Evolutionary conservation across 2,329 filamentous ascomycete species (phyloP).

Genomic region (Monilinia fructicola): DNA sequence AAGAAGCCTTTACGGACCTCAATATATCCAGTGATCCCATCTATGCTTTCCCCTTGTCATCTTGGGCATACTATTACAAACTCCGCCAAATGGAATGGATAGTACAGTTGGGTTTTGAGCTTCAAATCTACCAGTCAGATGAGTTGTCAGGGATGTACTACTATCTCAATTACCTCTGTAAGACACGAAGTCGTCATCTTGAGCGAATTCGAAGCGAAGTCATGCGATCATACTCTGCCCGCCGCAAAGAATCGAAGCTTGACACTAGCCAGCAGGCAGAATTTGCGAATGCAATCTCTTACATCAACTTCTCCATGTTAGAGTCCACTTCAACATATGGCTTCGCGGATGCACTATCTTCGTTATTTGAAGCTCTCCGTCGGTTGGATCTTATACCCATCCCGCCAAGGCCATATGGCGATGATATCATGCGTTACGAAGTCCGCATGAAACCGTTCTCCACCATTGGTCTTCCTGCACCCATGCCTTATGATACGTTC

Average conservation of each 20-base stretch:
- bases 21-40: slow-evolving; percentile 53
- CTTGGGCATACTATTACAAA: slow-evolving; percentile 90
- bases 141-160: slow-evolving; percentile 90
- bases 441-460: slow-evolving; percentile 71
- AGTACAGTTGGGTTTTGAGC: slow-evolving; percentile 89
- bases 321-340: slow-evolving; percentile 62
- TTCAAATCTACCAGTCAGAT: slow-evolving; percentile 82
- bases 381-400: slow-evolving; percentile 43
- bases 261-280: slow-evolving; percentile 39
- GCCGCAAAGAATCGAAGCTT: slow-evolving; percentile 24
- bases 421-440: slow-evolving; percentile 60
- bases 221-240: slow-evolving; percentile 35
- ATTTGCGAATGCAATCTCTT: slow-evolving; percentile 51
- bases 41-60: slow-evolving; percentile 72
- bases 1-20: slow-evolving; percentile 56
- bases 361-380: slow-evolving; percentile 55
- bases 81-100: slow-evolving; percentile 84
- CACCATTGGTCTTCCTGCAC: slow-evolving; percentile 56
- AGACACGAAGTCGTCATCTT: slow-evolving; percentile 60
- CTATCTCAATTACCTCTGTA: slow-evolving; percentile 75
- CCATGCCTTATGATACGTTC: slow-evolving; percentile 56
- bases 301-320: slow-evolving; percentile 60
- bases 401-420: slow-evolving; percentile 53
- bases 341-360: slow-evolving; percentile 50
- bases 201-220: slow-evolving; percentile 72